phyloP scores from a whole-genome alignment of 2,329 filamentous ascomycete species.

The Aspergillus latus region DNA sequence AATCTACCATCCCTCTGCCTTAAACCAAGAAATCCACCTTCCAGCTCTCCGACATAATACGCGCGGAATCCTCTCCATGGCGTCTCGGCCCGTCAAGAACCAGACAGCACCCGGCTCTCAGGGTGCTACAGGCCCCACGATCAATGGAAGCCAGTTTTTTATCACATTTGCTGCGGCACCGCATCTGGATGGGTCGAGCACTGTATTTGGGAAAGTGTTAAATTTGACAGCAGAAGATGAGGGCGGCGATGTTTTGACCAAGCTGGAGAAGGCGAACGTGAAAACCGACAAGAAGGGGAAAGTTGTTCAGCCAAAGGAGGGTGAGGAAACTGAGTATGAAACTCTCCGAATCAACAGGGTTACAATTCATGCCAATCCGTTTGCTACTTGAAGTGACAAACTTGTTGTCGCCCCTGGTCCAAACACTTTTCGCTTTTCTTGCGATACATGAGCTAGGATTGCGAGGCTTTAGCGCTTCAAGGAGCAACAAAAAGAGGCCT shows the following conservation, averaged over 20 bases:
- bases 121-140: slow-evolving; percentile 36
- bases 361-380: slow-evolving; percentile 64
- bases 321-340: slow-evolving; percentile 46
- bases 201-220: slow-evolving; percentile 64
- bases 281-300: slow-evolving; percentile 64
- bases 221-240: slow-evolving; percentile 46
- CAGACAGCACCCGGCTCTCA: slow-evolving; percentile 49
- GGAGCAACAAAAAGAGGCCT: too few relatives aligned
- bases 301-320: slow-evolving; percentile 48
- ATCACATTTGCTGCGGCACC: slow-evolving; percentile 61
- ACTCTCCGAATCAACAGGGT: slow-evolving; percentile 56
- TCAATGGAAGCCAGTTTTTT: slow-evolving; percentile 65
- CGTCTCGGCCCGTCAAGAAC: slow-evolving; percentile 51
- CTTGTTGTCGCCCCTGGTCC: not conserved
- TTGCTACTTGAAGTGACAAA: slow-evolving; percentile 51
- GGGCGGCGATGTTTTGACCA: slow-evolving; percentile 45
- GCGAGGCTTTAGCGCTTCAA: too few relatives aligned
- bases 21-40: slow-evolving; percentile 63
- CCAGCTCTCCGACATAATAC: slow-evolving; percentile 58
- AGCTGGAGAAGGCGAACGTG: slow-evolving; percentile 59
- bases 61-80: slow-evolving; percentile 60
- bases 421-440: not conserved
- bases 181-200: slow-evolving; percentile 66
- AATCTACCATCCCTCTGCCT: slow-evolving; percentile 51
- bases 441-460: not conserved